These are phyloP conservation scores for Mycena alexandri DNA, from an alignment of 768 basidiomycete species.

Conservation along the genomic window DNA sequence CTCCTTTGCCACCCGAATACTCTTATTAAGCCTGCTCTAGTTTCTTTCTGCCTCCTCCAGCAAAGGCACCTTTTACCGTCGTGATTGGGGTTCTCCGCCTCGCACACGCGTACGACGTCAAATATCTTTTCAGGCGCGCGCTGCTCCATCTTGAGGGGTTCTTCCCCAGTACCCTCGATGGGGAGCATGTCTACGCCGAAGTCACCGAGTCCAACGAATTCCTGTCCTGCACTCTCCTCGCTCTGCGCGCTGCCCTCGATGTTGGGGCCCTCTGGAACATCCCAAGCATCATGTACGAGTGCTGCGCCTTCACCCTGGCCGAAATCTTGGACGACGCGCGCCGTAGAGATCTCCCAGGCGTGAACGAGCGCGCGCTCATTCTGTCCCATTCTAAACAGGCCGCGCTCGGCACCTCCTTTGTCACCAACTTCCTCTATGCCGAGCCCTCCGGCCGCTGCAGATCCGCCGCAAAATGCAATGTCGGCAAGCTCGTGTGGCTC, in stretches of 20 bases:
- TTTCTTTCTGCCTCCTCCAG: slow-evolving; percentile 15
- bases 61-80: background rate
- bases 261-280: slow-evolving; percentile 16
- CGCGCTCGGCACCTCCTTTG: too few relatives aligned
- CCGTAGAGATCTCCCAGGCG: too few relatives aligned
- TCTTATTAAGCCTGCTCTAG: background rate
- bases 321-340: too few relatives aligned
- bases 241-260: slow-evolving; percentile 1
- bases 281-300: slow-evolving; percentile 16
- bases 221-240: background rate
- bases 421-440: too few relatives aligned
- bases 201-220: background rate
- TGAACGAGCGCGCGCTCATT: too few relatives aligned
- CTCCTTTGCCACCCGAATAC: background rate
- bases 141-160: slow-evolving; percentile 10
- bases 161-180: slow-evolving; percentile 1
- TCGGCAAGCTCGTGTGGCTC: too few relatives aligned
- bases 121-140: slow-evolving; percentile 6
- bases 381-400: too few relatives aligned
- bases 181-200: background rate
- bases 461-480: too few relatives aligned
- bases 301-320: slow-evolving; percentile 3
- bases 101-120: slow-evolving; percentile 9
- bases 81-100: slow-evolving; percentile 7
- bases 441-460: too few relatives aligned